Evolutionary conservation across 208 protist species (phyloP), one percentile per base, ranked within the genome.

Genomic region (Polymyxa betae): DNA sequence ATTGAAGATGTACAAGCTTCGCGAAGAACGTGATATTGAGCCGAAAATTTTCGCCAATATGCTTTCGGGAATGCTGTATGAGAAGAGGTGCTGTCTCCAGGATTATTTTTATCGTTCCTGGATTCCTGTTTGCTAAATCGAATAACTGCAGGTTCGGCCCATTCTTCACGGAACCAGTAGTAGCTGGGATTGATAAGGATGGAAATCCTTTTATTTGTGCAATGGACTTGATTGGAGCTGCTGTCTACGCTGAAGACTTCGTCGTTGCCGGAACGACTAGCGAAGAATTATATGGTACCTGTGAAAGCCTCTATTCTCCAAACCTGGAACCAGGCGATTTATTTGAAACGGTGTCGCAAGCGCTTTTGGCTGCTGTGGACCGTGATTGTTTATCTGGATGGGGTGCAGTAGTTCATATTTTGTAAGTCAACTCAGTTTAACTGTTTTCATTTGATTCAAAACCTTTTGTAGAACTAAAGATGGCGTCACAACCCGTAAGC

Each of bases 161-260:
- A 43, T 94, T 92, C 43, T 95, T 95, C 44, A 40, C 93, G 38
- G 90, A 94, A 72, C 93, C 93, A 35, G 72, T 95, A 5, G 92
- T 95, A 38, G 89, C 89, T 52, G 94, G 94, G 24, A 87, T 94
- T 38, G 91, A 92, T 45, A 89, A 88, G 44, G 88, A 87, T 44
- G 90, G 90, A 91, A 88, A 93, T 38, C 94, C 94, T 29, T 94
- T 93, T 88, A 66, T 95, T 46, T 90, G 88, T 38, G 88, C 91
- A 12, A 91, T 90, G n/a, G 94, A 95, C 89, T 89, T 92, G 10
- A 92, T 94, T 35, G 93, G 93, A 38, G 92, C 93, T 54, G 88
- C 92, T 1, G 72, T 92, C 40, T 52, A 91, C 32, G 78, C 92
- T 72, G 92, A 93, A 38, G 93, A 94, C 52, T 95, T 95, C 46